Percentiles rank a stretch among this genome's conserved stretches.
phyloP scores from a whole-genome alignment of 2,329 filamentous ascomycete species.

The Pyricularia pennisetigena region DNA sequence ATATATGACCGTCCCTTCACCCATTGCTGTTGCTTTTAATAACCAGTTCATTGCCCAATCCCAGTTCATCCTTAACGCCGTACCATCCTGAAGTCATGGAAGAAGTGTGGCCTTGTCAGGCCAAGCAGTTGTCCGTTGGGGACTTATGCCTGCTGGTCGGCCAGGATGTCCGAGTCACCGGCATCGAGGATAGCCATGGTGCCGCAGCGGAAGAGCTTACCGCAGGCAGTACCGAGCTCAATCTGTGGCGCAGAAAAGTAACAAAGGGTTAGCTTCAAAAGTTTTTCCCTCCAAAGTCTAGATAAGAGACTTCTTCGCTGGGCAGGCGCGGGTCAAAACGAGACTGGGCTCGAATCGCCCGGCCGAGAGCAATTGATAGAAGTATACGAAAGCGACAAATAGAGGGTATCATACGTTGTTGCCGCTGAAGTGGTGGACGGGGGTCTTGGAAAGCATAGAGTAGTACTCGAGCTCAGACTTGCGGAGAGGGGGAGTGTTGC shows the following conservation, averaged over 20 bases:
- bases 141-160: slow-evolving; percentile 56
- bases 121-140: neutral
- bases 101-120: neutral
- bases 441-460: slow-evolving; percentile 85
- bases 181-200: slow-evolving; percentile 96
- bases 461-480: slow-evolving; percentile 98
- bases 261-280: slow-evolving; percentile 43
- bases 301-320: slow-evolving; percentile 78
- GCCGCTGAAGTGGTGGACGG: slow-evolving; percentile 94
- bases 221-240: slow-evolving; percentile 94
- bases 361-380: slow-evolving; percentile 4
- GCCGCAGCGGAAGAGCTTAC: slow-evolving; percentile 95
- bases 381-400: neutral
- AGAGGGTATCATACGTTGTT: slow-evolving; percentile 78
- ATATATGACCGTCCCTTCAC: neutral
- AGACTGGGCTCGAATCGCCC: slow-evolving; percentile 2
- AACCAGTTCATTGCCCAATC: neutral
- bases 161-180: slow-evolving; percentile 96
- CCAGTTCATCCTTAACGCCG: neutral
- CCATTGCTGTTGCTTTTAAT: neutral
- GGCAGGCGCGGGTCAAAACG: slow-evolving; percentile 36
- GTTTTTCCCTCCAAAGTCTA: slow-evolving; percentile 80
- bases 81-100: neutral
- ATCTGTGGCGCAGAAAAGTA: slow-evolving; percentile 53
- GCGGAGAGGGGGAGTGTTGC: slow-evolving; percentile 94